A percentile compares a stretch with the other conserved stretches of the same genome.
Evolutionary conservation across 1,284 basidiomycete species (phyloP).

Genomic region (Fomitopsis pinicola): DNA sequence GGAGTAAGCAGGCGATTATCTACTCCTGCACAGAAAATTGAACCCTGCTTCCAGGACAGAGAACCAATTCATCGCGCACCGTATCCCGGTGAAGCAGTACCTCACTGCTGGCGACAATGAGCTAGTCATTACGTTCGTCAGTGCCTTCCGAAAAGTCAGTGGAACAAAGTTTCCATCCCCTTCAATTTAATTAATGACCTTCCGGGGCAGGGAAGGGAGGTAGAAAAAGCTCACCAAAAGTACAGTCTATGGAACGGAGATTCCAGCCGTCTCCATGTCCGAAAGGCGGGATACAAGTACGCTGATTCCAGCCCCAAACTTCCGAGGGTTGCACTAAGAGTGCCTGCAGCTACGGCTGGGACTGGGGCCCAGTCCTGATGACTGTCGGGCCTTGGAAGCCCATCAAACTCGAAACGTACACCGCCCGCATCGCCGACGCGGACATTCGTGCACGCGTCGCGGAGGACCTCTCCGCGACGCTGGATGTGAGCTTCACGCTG

Average conservation of each 20-base stretch:
- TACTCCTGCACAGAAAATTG: background rate
- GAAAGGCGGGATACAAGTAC: slow-evolving; percentile 87
- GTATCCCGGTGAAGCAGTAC: slow-evolving; percentile 50
- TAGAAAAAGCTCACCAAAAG: slow-evolving; percentile 61
- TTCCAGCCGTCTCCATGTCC: slow-evolving; percentile 78
- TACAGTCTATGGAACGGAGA: slow-evolving; percentile 82
- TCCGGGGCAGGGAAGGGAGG: slow-evolving; percentile 49
- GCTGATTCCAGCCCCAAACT: slow-evolving; percentile 12
- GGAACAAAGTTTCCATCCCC: background rate
- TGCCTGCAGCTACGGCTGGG: slow-evolving; percentile 69
- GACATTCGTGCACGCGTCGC: slow-evolving; percentile 54
- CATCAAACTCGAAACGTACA: slow-evolving; percentile 66
- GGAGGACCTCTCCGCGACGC: slow-evolving; percentile 44
- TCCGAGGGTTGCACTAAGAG: background rate
- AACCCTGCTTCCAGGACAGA: slow-evolving; percentile 40
- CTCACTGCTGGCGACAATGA: slow-evolving; percentile 62
- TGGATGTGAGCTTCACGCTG: slow-evolving; percentile 44
- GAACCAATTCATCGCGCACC: slow-evolving; percentile 78
- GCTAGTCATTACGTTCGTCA: slow-evolving; percentile 68
- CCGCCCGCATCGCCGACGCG: slow-evolving; percentile 58
- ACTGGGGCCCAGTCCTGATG: slow-evolving; percentile 82
- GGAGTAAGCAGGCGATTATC: slow-evolving; percentile 34
- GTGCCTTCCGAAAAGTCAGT: slow-evolving; percentile 67
- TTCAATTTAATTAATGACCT: background rate
- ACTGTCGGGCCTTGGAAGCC: slow-evolving; percentile 80